Base-by-base conservation (phyloP, 2,329 filamentous ascomycete genomes). In the Trichoderma asperellum region DNA sequence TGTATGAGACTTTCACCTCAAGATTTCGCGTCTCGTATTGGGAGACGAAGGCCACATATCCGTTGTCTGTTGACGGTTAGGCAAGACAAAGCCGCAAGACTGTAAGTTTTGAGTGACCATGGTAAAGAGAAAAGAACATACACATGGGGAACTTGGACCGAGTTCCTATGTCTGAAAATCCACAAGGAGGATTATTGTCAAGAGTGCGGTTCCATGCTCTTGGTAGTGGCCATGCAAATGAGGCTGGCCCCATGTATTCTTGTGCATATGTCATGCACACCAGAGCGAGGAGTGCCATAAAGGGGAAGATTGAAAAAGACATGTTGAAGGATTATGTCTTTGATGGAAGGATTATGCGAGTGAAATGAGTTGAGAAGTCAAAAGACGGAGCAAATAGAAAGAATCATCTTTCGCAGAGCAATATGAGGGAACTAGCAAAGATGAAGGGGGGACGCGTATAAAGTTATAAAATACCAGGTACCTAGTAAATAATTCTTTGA, bases 171-270 rank as follows among this genome's bases (percentile, higher is more conserved):
- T n/a, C 49, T 1, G 74, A 76, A 24, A 75, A 86, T 65, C 86
- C 86, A 73, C 86, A 88, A 0, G 86, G 86, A 2, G 82, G 79
- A 14, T 75, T 83, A 73, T 87, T 87, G 73, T 88, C 86, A 56
- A 81, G 76, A 27, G 79, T 78, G 37, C 79, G 82, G 55, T 79
- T 79, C 85, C 85, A 88, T 58, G 77, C 76, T 40, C 86, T 81
- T 74, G 87, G 84, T 12, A 79, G 75, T 3, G 86, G 86, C 86
- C 86, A 88, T 74, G 87, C 77, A 74, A 88, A 86, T 10, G 82
- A 83, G 29, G 84, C 84, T 11, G 85, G 85, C 16, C 85, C 85
- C 69, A 73, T 73, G 34, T 70, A 11, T 16, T 57, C 40, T n/a
- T 37, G 55, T 21, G 57, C 66, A 18, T 5, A 21, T 6, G 34